Evolutionary conservation across 2,329 filamentous ascomycete genomes (phyloP).

Genomic region (Dryadomyces quercivorus): DNA sequence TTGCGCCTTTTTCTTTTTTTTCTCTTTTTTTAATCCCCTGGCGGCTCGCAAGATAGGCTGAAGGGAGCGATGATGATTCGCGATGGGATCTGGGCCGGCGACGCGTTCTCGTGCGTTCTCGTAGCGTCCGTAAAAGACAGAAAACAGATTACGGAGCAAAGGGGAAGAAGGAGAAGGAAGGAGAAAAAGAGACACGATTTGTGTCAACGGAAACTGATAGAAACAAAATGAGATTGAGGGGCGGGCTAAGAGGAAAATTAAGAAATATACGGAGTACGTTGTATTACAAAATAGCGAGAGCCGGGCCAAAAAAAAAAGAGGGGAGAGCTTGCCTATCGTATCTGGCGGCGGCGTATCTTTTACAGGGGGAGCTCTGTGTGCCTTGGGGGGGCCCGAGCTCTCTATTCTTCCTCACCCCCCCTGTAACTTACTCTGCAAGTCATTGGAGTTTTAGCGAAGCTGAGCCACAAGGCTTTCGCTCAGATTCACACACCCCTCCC

Average conservation of each 20-base stretch:
- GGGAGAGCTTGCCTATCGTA: too few relatives aligned
- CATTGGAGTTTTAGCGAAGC: too few relatives aligned
- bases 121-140: not conserved
- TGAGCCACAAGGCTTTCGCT: too few relatives aligned
- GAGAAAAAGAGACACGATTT: not conserved
- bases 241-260: constrained; percentile 13
- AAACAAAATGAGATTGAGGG: not conserved
- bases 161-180: not conserved
- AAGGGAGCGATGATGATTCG: not conserved
- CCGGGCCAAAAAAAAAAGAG: not conserved
- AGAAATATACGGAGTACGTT: not conserved
- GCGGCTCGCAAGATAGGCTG: too few relatives aligned
- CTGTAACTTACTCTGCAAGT: too few relatives aligned
- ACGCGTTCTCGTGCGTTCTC: not conserved
- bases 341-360: too few relatives aligned
- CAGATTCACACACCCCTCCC: too few relatives aligned
- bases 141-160: not conserved
- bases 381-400: too few relatives aligned
- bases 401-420: too few relatives aligned
- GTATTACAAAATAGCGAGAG: too few relatives aligned
- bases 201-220: not conserved
- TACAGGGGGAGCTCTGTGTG: too few relatives aligned
- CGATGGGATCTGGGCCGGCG: not conserved
- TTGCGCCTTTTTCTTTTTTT: not conserved
- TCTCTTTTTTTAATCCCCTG: not conserved